Conservation (phyloP, 371 early-diverging fungal species). For the Amoeboaphelidium occidentale region DNA sequence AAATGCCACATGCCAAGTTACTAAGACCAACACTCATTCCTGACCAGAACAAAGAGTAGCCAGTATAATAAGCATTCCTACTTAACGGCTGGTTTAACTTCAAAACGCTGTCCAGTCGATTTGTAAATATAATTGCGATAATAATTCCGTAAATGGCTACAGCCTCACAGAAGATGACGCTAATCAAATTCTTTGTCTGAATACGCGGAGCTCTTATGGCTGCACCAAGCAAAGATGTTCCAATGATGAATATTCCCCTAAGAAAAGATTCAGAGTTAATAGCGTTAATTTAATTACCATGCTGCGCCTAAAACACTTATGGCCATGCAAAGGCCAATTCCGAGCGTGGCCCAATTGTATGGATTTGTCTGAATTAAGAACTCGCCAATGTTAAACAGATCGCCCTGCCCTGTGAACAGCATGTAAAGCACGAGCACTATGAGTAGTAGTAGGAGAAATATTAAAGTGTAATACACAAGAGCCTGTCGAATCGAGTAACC, state of each 20-base stretch:
- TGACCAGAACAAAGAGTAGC: slow-evolving; percentile 84
- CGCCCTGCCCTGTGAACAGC: slow-evolving; percentile 58
- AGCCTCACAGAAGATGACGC: slow-evolving; percentile 94
- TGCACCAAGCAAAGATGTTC: slow-evolving; percentile 66
- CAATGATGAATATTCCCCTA: slow-evolving; percentile 87
- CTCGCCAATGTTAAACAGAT: slow-evolving; percentile 56
- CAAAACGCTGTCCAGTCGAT: slow-evolving; percentile 36
- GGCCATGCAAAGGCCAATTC: slow-evolving; percentile 62
- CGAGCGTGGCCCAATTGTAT: slow-evolving; percentile 68
- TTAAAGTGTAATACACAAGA: no score
- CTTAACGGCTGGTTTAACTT: not conserved
- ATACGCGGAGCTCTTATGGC: slow-evolving; percentile 82
- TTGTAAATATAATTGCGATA: slow-evolving; percentile 83
- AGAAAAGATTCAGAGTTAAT: no score
- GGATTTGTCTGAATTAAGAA: slow-evolving; percentile 52
- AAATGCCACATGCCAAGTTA: slow-evolving; percentile 76
- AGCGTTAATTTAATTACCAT: slow-evolving; percentile 34
- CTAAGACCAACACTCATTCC: slow-evolving; percentile 84
- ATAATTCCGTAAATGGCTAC: slow-evolving; percentile 96
- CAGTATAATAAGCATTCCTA: slow-evolving; percentile 11
- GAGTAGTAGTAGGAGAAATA: no score
- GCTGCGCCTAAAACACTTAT: slow-evolving; percentile 85
- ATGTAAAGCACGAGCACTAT: slow-evolving; percentile 35
- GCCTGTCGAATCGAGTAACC: no score
- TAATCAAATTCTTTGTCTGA: slow-evolving; percentile 82